Conservation (phyloP, 2,329 filamentous ascomycete species). For the Niveomyces coronatus region DNA sequence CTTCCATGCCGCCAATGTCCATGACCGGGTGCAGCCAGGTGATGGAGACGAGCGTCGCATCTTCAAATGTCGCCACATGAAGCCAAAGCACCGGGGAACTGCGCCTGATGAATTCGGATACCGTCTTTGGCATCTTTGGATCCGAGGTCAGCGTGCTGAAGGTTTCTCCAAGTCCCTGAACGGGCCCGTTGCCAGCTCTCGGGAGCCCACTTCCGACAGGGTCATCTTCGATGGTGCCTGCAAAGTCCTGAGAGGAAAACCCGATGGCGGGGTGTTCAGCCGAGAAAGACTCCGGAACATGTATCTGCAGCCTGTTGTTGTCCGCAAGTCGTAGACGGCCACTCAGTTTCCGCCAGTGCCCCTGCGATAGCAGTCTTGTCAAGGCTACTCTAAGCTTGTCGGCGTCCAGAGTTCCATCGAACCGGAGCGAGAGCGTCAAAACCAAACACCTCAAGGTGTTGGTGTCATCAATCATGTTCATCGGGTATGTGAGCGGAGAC, state of each 20-base stretch:
- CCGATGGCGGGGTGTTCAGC: slow-evolving; percentile 25
- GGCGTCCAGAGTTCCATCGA: slow-evolving; percentile 18
- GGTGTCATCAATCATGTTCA: too few species aligned
- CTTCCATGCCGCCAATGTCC: slow-evolving; percentile 33
- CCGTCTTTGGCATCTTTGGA: slow-evolving; percentile 11
- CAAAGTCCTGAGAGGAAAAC: slow-evolving; percentile 24
- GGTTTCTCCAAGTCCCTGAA: not conserved
- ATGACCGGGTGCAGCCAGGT: slow-evolving; percentile 35
- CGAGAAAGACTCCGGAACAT: slow-evolving; percentile 20
- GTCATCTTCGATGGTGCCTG: slow-evolving; percentile 24
- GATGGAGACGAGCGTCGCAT: slow-evolving; percentile 37
- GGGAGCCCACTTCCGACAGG: slow-evolving; percentile 26
- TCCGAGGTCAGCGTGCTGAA: slow-evolving; percentile 1
- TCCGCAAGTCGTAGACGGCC: slow-evolving; percentile 11
- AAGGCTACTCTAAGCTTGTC: slow-evolving; percentile 14
- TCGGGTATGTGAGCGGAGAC: too few species aligned
- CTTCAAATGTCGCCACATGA: slow-evolving; percentile 35
- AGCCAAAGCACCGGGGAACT: slow-evolving; percentile 36
- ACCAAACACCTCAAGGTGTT: too few species aligned
- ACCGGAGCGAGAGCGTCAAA: too few species aligned
- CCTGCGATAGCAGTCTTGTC: slow-evolving; percentile 10
- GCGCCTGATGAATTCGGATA: slow-evolving; percentile 28
- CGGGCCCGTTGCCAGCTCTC: too few species aligned
- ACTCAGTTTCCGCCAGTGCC: slow-evolving; percentile 18
- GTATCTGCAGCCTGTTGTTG: slow-evolving; percentile 19